Conservation (phyloP, 805 yeast genomes). For the Pichia nakasei region DNA sequence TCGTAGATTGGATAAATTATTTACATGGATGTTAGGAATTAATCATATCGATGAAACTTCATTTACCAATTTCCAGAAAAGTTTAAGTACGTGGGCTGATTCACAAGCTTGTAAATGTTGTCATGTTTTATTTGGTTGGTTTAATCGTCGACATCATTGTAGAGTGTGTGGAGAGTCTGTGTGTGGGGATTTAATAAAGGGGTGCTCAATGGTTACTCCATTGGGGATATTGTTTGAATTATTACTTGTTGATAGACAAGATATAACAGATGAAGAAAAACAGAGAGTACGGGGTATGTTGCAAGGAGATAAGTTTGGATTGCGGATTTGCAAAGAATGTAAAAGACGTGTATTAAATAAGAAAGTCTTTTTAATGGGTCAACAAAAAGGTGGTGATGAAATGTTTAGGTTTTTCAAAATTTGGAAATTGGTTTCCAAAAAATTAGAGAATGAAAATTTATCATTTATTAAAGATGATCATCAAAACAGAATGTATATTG, state of each 20-base stretch:
- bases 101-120: conserved; percentile 55
- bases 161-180: conserved; percentile 77
- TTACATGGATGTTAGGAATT: conserved; percentile 38
- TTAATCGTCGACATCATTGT: conserved; percentile 78
- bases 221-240: conserved; percentile 32
- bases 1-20: conserved; percentile 39
- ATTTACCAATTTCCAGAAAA: conserved; percentile 33
- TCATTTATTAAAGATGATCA: conserved; percentile 28
- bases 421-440: conserved; percentile 18
- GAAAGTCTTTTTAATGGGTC: conserved; percentile 39
- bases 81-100: conserved; percentile 61
- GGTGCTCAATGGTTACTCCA: conserved; percentile 71
- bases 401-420: conserved; percentile 31
- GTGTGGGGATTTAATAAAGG: conserved; percentile 55
- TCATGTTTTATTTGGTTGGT: conserved; percentile 40
- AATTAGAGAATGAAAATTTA: conserved; percentile 17
- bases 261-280: conserved; percentile 8
- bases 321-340: conserved; percentile 67
- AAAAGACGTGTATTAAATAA: conserved; percentile 51
- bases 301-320: conserved; percentile 18
- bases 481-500: conserved; percentile 17
- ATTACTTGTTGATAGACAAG: conserved; percentile 17
- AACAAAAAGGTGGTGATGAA: conserved; percentile 22
- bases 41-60: conserved; percentile 6
- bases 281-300: not conserved